Conservation (phyloP, 345 rosid genomes). For the Populus pruinosa region DNA sequence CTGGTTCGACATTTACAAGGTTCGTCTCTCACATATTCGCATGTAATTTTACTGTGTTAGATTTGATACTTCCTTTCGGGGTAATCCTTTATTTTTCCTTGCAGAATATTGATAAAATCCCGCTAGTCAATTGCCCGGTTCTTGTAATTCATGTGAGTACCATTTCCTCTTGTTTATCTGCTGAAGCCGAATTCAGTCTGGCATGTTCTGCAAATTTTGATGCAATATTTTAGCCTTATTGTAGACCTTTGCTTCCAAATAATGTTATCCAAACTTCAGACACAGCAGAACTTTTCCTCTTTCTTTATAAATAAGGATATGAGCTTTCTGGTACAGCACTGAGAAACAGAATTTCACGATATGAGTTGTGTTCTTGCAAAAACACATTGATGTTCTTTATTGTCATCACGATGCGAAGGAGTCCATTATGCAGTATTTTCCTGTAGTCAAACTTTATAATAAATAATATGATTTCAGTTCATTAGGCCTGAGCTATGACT, state of each 20-base stretch:
- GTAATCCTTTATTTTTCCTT: not conserved
- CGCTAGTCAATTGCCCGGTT: slow-evolving; percentile 67
- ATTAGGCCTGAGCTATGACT: not conserved
- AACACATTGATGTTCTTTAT: not conserved
- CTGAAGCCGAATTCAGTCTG: not conserved
- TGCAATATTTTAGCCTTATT: not conserved
- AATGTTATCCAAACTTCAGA: not conserved
- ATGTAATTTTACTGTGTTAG: not conserved
- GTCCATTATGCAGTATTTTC: not conserved
- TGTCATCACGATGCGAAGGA: not conserved
- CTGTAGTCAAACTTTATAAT: not conserved
- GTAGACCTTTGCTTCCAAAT: not conserved
- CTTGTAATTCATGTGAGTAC: slow-evolving; percentile 83
- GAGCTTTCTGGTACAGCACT: not conserved
- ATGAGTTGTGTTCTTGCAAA: not conserved
- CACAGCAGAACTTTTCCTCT: not conserved
- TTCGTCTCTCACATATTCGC: slow-evolving; percentile 10
- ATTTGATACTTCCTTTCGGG: not conserved
- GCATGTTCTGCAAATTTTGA: not conserved
- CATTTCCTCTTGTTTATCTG: not conserved
- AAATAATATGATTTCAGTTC: not conserved
- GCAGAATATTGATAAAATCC: slow-evolving; percentile 86
- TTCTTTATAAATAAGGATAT: not conserved
- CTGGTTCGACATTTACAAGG: slow-evolving; percentile 92
- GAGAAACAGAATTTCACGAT: not conserved